phyloP scores from a whole-genome alignment of 164 flowering plant species.

The Nymphaea colorata region DNA sequence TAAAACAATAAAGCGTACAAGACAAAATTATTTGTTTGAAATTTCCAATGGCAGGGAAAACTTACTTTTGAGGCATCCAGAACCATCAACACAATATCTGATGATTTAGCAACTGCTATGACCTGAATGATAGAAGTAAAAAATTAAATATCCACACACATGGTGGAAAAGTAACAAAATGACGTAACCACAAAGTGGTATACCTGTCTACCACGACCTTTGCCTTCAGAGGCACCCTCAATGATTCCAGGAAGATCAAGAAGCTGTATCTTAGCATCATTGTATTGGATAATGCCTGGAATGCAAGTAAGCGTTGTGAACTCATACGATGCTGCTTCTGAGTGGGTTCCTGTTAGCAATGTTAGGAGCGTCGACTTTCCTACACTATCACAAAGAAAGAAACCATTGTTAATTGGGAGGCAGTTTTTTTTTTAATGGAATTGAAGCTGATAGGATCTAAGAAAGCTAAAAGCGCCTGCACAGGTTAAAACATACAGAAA shows the following conservation, averaged over 20 bases:
- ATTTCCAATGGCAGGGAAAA: not conserved
- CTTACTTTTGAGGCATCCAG: conserved; percentile 87
- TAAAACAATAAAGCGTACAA: not conserved
- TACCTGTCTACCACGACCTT: conserved; percentile 99
- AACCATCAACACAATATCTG: conserved; percentile 97
- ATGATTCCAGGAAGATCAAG: conserved; percentile 99
- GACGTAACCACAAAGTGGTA: not conserved
- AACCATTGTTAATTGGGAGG: no score
- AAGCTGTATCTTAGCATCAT: conserved; percentile 94
- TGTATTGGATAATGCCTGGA: conserved; percentile 96
- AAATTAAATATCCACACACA: not conserved
- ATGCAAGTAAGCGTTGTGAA: conserved; percentile 99
- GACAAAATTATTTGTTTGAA: no score
- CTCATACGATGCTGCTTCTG: conserved; percentile 99
- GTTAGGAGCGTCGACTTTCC: conserved; percentile 98
- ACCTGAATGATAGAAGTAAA: conserved; percentile 41
- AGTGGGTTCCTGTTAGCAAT: conserved; percentile 86
- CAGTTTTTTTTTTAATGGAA: not conserved
- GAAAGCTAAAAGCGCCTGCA: not conserved
- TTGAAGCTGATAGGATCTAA: not conserved
- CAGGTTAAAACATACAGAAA: not conserved
- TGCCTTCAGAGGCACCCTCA: conserved; percentile 99
- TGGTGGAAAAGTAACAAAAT: not conserved
- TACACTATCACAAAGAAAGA: conserved; percentile 44
- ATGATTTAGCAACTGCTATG: conserved; percentile 97